Conservation (phyloP, 2,329 filamentous ascomycete genomes). For the Pseudogymnoascus sp. region DNA sequence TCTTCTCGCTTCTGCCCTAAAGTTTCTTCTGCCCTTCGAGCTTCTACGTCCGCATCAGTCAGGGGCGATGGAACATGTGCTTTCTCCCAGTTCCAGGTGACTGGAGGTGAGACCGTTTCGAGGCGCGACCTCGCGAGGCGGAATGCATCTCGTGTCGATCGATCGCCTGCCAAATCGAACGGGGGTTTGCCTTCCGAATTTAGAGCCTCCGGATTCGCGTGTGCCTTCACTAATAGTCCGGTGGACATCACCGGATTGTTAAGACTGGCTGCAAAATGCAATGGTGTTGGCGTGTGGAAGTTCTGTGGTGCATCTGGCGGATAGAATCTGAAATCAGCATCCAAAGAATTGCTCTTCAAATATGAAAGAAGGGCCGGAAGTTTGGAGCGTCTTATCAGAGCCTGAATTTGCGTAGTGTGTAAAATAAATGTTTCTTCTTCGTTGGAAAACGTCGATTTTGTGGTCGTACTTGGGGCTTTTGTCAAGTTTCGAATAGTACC, state of each 20-base stretch:
- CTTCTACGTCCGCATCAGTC: slow-evolving; percentile 61
- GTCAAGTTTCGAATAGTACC: slow-evolving; percentile 36
- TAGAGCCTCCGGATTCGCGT: slow-evolving; percentile 60
- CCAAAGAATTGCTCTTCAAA: slow-evolving; percentile 64
- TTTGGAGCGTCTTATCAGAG: slow-evolving; percentile 81
- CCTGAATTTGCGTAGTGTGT: slow-evolving; percentile 83
- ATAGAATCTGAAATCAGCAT: slow-evolving; percentile 65
- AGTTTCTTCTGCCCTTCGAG: slow-evolving; percentile 61
- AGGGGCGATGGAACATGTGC: slow-evolving; percentile 66
- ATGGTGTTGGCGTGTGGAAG: slow-evolving; percentile 67
- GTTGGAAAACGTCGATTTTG: slow-evolving; percentile 60
- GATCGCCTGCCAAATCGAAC: slow-evolving; percentile 81
- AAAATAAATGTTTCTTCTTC: slow-evolving; percentile 75
- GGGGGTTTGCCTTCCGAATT: slow-evolving; percentile 75
- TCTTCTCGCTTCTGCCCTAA: slow-evolving; percentile 60
- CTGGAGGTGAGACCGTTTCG: slow-evolving; percentile 45
- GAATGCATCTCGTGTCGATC: slow-evolving; percentile 81
- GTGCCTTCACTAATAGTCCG: slow-evolving; percentile 66
- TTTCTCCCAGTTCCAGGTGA: slow-evolving; percentile 67
- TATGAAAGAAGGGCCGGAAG: slow-evolving; percentile 81
- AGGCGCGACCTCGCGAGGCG: slow-evolving; percentile 76
- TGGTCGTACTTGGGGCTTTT: slow-evolving; percentile 34
- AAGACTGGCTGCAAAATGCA: slow-evolving; percentile 78
- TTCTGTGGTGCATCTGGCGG: slow-evolving; percentile 58
- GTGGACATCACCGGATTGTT: slow-evolving; percentile 70